phyloP scores from a whole-genome alignment of 2,329 filamentous ascomycete species.

The Beauveria varroae region DNA sequence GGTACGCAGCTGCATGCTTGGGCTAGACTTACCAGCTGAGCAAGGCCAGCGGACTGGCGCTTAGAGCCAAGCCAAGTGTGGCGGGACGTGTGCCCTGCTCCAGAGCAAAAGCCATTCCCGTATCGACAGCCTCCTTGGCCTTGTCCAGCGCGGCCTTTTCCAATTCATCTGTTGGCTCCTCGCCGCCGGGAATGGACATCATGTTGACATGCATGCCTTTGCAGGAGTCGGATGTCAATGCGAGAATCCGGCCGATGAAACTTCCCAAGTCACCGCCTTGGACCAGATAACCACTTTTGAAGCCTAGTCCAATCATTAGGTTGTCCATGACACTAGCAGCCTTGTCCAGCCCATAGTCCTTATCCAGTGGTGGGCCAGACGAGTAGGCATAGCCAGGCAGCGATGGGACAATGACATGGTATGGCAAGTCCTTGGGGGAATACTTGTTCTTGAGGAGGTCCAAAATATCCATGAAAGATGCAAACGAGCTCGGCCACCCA shows the following conservation, averaged over 20 bases:
- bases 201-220: slow-evolving; percentile 31
- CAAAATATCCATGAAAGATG: slow-evolving; percentile 49
- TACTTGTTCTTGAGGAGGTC: slow-evolving; percentile 39
- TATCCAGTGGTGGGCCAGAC: slow-evolving; percentile 35
- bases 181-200: slow-evolving; percentile 12
- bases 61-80: slow-evolving; percentile 48
- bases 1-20: too few species aligned
- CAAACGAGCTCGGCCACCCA: slow-evolving; percentile 47
- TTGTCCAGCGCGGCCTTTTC: slow-evolving; percentile 22
- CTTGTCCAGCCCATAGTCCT: slow-evolving; percentile 25
- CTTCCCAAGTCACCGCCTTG: slow-evolving; percentile 52
- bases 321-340: slow-evolving; percentile 37
- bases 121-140: slow-evolving; percentile 28
- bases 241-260: slow-evolving; percentile 34
- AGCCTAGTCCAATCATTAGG: slow-evolving; percentile 46
- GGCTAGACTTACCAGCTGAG: slow-evolving; percentile 39
- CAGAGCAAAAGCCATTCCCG: slow-evolving; percentile 40
- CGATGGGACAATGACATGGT: slow-evolving; percentile 49
- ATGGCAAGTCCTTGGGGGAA: slow-evolving; percentile 41
- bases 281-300: slow-evolving; percentile 41
- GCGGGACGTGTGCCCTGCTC: slow-evolving; percentile 47
- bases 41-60: slow-evolving; percentile 46
- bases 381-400: slow-evolving; percentile 48
- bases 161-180: neutral
- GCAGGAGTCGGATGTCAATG: slow-evolving; percentile 34